Evolutionary conservation across 2,329 filamentous ascomycete species (phyloP), one percentile per base, ranked within the genome.

Genomic region (Fusarium sp.): DNA sequence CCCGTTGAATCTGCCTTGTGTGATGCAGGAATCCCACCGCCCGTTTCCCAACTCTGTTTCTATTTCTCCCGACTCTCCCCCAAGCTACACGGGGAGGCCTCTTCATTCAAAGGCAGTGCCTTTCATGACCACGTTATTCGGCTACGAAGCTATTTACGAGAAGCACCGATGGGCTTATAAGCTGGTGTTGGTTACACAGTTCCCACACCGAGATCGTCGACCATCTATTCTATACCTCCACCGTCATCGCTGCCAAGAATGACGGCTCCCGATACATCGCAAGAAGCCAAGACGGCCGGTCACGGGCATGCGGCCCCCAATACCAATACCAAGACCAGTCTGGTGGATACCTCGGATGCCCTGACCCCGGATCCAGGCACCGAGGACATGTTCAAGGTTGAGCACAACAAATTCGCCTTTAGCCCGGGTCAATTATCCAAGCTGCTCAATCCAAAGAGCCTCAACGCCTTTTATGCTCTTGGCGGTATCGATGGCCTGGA

Each of bases 341-440:
- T 73, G 20, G 59, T 79, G 61, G 75, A 82, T 65, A 73, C 74
- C 31, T 67, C 77, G 27, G 79, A 82, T 74, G 81, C 80, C 27
- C 69, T 82, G 20, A 82, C 80, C 16, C 81, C 80, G 45, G 94
- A 95, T 80, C 92, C 91, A 5, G 92, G 92, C 14, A 93, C 90
- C 0, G 93, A 95, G 82, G 88, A 87, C 45, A 93, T 94, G 80
- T 95, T 94, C 79, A 81, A 89, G 50, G 91, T 95, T 18, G 87
- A 92, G 7, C 86, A 94, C 79, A 97, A 95, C 81, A 92, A 91
- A 4, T 97, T 97, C 79, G 94, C 94, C n/a, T 97, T 94, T 80
- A 91, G 91, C 4, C 93, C 93, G 1, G 95, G 95, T 11, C 92
- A 97, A 78, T 86, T 98, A 69, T 92, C 88, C 71, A 96, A 96